Evolutionary conservation across 805 yeast genomes (phyloP), one percentile per base, ranked within the genome.

Genomic region (Saturnispora halmiae): DNA sequence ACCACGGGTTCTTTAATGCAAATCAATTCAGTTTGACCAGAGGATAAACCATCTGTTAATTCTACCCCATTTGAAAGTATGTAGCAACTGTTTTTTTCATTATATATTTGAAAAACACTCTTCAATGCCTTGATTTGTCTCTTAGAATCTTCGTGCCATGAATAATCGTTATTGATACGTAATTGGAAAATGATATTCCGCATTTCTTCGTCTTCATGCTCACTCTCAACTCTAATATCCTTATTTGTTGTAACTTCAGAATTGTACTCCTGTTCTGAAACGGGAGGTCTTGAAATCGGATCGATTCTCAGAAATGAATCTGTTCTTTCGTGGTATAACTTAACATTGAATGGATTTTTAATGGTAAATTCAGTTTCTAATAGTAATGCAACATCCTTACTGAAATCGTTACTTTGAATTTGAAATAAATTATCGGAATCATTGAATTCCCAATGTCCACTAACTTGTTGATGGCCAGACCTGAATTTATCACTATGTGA

Each of bases 21-120:
- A 31, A 86, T 63, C 9, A 90, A 94, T 65, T 92, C 98, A 61
- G 82, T 84, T 58, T 87, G 96, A 2, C 83, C 96, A 94, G 94
- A 83, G 3, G 40, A 28, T 26, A 42, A 29, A 10, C 52, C 52
- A 20, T 44, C 46, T n/a, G 96, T 96, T 31, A 92, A 66, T 54
- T 69, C 73, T 16, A 70, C 70, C 34, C 72, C 73, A 55, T 88
- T 94, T n/a, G 87, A 76, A 51, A 86, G 60, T 42, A 92, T 59
- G 15, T 68, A 66, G 60, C 98, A 92, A 24, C 71, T 67, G 24
- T 82, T 73, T 30, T 79, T 78, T 14, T 67, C 61, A 59, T 84
- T 94, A 40, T 69, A 64, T 15, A 90, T 62, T 56, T 75, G 79
- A 63, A 92, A 79, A 21, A 77, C 68, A n/a, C 84, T 60, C 47